Percentiles rank a stretch among this genome's conserved stretches.
Evolutionary conservation across 306 rosid species (phyloP).

Genomic region (Hippophae tibetana): DNA sequence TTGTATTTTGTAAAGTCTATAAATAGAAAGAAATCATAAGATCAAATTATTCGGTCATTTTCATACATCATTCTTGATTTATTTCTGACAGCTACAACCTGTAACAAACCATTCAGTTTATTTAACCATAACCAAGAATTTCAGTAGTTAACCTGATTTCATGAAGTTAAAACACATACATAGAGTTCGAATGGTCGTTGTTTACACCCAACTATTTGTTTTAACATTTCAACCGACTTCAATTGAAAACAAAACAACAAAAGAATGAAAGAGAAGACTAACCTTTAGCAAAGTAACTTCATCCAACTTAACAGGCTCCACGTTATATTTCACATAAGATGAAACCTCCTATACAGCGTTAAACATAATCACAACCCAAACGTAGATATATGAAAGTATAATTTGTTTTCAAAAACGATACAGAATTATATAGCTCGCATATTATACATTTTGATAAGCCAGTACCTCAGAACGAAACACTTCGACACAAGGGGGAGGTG

Average conservation of each 20-base stretch:
- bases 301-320: slow-evolving; percentile 48
- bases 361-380: slow-evolving; percentile 2
- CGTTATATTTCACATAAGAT: slow-evolving; percentile 30
- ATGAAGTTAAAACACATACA: neutral
- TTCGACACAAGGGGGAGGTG: slow-evolving; percentile 67
- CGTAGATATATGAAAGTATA: neutral
- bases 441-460: neutral
- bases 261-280: neutral
- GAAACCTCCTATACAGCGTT: slow-evolving; percentile 35
- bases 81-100: too few species aligned
- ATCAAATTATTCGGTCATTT: too few species aligned
- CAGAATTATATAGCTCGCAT: neutral
- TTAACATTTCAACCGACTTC: neutral
- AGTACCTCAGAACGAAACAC: slow-evolving; percentile 59
- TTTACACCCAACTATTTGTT: neutral
- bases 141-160: neutral
- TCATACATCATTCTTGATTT: too few species aligned
- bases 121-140: too few species aligned
- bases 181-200: neutral
- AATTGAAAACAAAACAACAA: neutral
- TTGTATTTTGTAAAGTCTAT: too few species aligned
- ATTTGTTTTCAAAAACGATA: neutral
- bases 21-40: too few species aligned
- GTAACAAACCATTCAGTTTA: too few species aligned
- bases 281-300: slow-evolving; percentile 77